Percentiles rank a stretch among this genome's conserved stretches.
phyloP scores from a whole-genome alignment of 257 asterid species.

The Mentha longifolia region DNA sequence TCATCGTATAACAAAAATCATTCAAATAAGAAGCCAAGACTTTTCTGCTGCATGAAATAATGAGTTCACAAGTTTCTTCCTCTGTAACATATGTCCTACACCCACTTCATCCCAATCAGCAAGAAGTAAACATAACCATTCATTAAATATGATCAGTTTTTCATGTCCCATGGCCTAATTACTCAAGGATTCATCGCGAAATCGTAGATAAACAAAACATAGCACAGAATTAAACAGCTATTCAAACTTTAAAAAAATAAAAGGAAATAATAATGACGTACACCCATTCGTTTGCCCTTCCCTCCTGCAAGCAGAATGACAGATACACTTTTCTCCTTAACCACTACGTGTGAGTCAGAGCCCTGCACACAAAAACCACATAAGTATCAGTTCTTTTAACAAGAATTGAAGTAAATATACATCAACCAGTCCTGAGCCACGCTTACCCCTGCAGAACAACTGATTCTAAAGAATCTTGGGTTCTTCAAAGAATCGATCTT shows the following conservation, averaged over 20 bases:
- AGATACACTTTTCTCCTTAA: constrained; percentile 84
- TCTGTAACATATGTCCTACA: neutral
- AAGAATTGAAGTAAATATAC: constrained; percentile 2
- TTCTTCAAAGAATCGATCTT: constrained; percentile 40
- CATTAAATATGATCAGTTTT: neutral
- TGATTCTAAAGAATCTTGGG: constrained; percentile 42
- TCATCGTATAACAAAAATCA: constrained; percentile 18
- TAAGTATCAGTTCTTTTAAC: neutral
- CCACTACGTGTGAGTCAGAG: constrained; percentile 48
- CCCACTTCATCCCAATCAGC: neutral
- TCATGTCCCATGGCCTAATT: neutral
- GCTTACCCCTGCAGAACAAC: constrained; percentile 57
- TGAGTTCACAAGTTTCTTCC: neutral
- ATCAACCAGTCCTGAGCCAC: constrained; percentile 13
- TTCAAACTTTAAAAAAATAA: neutral
- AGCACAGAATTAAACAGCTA: neutral
- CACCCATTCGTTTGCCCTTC: constrained; percentile 97
- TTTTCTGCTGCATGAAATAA: constrained; percentile 1
- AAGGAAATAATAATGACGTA: constrained; percentile 29
- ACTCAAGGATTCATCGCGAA: neutral
- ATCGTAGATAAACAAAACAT: constrained; percentile 9
- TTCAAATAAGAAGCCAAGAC: constrained; percentile 9
- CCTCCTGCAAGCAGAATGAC: constrained; percentile 98
- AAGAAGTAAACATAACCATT: neutral
- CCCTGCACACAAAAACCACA: constrained; percentile 44